Conservation (phyloP, 352 stramenopile species). For the Globisporangium mamillatum region DNA sequence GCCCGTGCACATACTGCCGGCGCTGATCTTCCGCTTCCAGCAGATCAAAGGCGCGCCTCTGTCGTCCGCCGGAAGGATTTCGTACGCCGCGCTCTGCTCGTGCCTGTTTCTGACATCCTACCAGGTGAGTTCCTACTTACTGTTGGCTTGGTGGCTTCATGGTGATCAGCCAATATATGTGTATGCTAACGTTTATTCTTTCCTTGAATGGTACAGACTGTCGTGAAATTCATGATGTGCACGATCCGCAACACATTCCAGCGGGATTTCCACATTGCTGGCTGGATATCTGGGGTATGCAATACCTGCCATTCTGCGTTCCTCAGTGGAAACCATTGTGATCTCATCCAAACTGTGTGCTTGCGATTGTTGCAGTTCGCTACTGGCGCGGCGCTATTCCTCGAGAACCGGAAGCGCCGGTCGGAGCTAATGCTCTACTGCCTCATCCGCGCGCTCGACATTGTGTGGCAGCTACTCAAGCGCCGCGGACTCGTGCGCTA, state of each 20-base stretch:
- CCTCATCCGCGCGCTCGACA: slow-evolving; percentile 65
- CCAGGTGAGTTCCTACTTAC: slow-evolving; percentile 34
- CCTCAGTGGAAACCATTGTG: not conserved
- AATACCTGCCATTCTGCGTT: slow-evolving; percentile 11
- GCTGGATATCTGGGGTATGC: slow-evolving; percentile 49
- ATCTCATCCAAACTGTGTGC: not conserved
- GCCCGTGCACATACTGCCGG: slow-evolving; percentile 74
- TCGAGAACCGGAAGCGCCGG: slow-evolving; percentile 79
- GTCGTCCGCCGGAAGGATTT: slow-evolving; percentile 42
- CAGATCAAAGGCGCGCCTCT: slow-evolving; percentile 52
- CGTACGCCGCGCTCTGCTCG: slow-evolving; percentile 69
- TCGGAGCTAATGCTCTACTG: slow-evolving; percentile 88
- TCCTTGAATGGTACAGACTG: slow-evolving; percentile 29
- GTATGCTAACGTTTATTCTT: not conserved
- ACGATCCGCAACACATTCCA: slow-evolving; percentile 70
- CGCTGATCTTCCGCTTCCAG: slow-evolving; percentile 72
- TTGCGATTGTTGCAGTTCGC: slow-evolving; percentile 35
- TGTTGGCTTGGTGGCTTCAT: not conserved
- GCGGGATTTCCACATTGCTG: slow-evolving; percentile 45
- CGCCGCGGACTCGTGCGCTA: slow-evolving; percentile 67
- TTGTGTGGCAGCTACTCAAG: slow-evolving; percentile 80
- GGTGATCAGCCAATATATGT: not conserved
- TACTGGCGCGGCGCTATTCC: slow-evolving; percentile 61
- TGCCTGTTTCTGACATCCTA: slow-evolving; percentile 83
- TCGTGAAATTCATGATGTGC: slow-evolving; percentile 75